Evolutionary conservation across 768 basidiomycete genomes (phyloP).

Genomic region (Agaricus blazei): DNA sequence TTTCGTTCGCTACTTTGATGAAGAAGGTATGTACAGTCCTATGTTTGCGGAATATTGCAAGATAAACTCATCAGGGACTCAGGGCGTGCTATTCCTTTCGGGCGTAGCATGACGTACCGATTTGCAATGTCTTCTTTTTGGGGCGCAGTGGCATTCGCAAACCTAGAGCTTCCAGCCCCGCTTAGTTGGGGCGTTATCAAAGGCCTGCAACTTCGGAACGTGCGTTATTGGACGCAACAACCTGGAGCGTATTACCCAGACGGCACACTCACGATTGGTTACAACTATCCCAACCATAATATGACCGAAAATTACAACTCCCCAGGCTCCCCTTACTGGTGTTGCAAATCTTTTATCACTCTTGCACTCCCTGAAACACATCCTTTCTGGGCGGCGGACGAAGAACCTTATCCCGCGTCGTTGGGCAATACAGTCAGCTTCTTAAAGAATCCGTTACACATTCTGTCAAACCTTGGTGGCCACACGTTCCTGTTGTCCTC

Average conservation of each 20-base stretch:
- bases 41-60: too few species aligned
- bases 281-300: slow-evolving; percentile 64
- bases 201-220: slow-evolving; percentile 66
- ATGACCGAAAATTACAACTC: slow-evolving; percentile 81
- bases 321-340: slow-evolving; percentile 77
- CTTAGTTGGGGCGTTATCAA: slow-evolving; percentile 73
- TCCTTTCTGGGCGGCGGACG: slow-evolving; percentile 67
- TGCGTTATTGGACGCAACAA: slow-evolving; percentile 67
- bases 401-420: slow-evolving; percentile 56
- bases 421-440: slow-evolving; percentile 43
- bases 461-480: slow-evolving; percentile 54
- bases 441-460: slow-evolving; percentile 61
- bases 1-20: slow-evolving; percentile 73
- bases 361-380: slow-evolving; percentile 60
- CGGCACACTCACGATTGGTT: slow-evolving; percentile 71
- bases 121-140: slow-evolving; percentile 83
- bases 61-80: background rate
- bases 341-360: slow-evolving; percentile 70
- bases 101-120: slow-evolving; percentile 70
- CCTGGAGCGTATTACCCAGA: slow-evolving; percentile 57
- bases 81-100: slow-evolving; percentile 75
- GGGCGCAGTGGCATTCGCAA: slow-evolving; percentile 69
- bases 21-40: slow-evolving; percentile 40
- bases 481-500: slow-evolving; percentile 72
- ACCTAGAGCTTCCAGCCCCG: slow-evolving; percentile 62